phyloP scores from a whole-genome alignment of 306 rosid genomes.

The Cyclanthera cordifolia region DNA sequence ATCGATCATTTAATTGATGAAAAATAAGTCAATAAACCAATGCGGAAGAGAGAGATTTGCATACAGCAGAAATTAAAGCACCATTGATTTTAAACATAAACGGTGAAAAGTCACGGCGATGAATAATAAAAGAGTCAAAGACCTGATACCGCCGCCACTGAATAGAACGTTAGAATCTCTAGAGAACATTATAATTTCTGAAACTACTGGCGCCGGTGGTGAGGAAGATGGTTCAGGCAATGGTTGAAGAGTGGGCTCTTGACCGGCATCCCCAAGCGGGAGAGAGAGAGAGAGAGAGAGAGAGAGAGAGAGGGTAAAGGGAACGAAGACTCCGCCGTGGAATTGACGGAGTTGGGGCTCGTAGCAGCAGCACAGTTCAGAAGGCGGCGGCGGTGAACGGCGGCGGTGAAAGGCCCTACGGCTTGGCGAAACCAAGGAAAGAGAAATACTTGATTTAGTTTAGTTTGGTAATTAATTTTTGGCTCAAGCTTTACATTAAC shows the following conservation, averaged over 20 bases:
- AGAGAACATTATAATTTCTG: slow-evolving; percentile 37
- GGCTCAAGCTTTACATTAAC: background rate
- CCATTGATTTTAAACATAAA: background rate
- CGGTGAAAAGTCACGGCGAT: background rate
- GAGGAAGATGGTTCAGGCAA: slow-evolving; percentile 12
- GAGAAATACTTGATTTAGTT: background rate
- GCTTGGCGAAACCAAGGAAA: background rate
- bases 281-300: slow-evolving; percentile 3
- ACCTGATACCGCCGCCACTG: slow-evolving; percentile 87
- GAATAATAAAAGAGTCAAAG: background rate
- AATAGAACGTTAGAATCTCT: slow-evolving; percentile 47
- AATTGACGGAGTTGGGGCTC: background rate
- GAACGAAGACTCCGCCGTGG: background rate
- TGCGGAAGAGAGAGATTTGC: background rate
- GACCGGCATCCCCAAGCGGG: slow-evolving; percentile 10
- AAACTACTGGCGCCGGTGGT: background rate
- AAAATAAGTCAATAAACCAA: background rate
- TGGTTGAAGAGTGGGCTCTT: background rate
- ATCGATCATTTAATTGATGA: background rate
- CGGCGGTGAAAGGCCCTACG: background rate
- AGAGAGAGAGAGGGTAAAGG: background rate
- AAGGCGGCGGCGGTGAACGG: background rate
- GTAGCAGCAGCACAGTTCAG: background rate
- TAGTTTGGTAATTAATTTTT: background rate
- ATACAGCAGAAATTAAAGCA: background rate